Conservation (phyloP, 192 early-diverging fungal genomes). For the Funneliformis geosporum region DNA sequence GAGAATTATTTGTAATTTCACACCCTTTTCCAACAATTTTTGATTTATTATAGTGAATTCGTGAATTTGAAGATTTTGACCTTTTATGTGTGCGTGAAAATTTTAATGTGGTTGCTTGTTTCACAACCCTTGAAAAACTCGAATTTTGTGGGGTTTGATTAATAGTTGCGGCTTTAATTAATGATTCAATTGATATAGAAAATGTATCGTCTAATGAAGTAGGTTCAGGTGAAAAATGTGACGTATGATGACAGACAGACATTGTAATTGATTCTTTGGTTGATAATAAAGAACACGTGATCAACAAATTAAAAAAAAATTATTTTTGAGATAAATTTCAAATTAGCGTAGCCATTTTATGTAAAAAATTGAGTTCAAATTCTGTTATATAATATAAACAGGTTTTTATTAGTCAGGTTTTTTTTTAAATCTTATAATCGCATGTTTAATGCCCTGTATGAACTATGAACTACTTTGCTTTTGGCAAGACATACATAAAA, state of each 20-base stretch:
- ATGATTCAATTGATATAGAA: neutral
- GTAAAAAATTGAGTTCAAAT: no score
- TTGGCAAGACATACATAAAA: no score
- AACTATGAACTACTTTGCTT: no score
- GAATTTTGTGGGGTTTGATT: neutral
- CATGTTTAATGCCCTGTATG: no score
- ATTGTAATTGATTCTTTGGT: no score
- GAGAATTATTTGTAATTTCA: neutral
- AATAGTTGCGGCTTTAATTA: neutral
- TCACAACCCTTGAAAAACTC: neutral
- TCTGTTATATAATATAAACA: no score
- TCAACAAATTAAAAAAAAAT: no score
- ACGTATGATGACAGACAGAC: neutral
- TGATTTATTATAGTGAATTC: neutral
- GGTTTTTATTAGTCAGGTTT: no score
- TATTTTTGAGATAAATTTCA: no score
- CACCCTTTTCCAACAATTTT: neutral
- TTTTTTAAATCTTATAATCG: no score
- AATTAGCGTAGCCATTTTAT: no score
- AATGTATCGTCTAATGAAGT: neutral
- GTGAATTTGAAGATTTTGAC: neutral
- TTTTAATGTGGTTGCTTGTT: neutral
- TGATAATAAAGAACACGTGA: no score
- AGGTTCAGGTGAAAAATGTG: neutral
- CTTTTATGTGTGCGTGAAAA: neutral